Conservation (phyloP, 345 rosid species). For the Lagerstroemia speciosa region DNA sequence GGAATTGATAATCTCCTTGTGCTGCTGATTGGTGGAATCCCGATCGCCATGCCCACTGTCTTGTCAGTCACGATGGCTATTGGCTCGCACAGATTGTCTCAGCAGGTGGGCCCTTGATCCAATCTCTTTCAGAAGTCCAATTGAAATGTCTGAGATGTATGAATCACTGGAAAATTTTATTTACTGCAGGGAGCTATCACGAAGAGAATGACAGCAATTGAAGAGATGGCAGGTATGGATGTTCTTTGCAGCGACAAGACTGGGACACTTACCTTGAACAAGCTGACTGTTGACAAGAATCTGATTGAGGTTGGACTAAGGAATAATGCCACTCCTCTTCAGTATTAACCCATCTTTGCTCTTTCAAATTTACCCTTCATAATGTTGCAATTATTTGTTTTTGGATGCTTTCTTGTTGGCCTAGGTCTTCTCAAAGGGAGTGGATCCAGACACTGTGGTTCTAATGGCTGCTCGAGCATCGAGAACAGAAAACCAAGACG, state of each 20-base stretch:
- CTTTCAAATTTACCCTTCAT: background rate
- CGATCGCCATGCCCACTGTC: conserved; percentile 99
- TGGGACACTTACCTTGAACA: conserved; percentile 93
- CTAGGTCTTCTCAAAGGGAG: conserved; percentile 85
- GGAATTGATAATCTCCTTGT: conserved; percentile 99
- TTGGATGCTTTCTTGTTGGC: conserved; percentile 3
- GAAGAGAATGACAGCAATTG: conserved; percentile 98
- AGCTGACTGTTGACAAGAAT: conserved; percentile 88
- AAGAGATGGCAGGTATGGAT: conserved; percentile 99
- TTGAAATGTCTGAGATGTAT: conserved; percentile 4
- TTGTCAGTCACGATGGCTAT: conserved; percentile 98
- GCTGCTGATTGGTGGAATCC: conserved; percentile 96
- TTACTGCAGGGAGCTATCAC: conserved; percentile 87
- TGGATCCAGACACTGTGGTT: conserved; percentile 79
- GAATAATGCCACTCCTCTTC: background rate
- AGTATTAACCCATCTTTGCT: background rate
- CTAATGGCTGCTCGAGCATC: conserved; percentile 98
- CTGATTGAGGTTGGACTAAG: conserved; percentile 69
- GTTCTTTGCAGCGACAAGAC: conserved; percentile 99
- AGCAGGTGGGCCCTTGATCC: conserved; percentile 47
- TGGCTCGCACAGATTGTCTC: conserved; percentile 90
- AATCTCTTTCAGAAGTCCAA: background rate
- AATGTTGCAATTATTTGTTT: background rate
- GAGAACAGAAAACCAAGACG: conserved; percentile 90
- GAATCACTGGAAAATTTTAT: conserved; percentile 1